Percentiles rank a stretch among this genome's conserved stretches.
Evolutionary conservation across 2,329 filamentous ascomycete genomes (phyloP).

Genomic region (Grosmannia penicillata): DNA sequence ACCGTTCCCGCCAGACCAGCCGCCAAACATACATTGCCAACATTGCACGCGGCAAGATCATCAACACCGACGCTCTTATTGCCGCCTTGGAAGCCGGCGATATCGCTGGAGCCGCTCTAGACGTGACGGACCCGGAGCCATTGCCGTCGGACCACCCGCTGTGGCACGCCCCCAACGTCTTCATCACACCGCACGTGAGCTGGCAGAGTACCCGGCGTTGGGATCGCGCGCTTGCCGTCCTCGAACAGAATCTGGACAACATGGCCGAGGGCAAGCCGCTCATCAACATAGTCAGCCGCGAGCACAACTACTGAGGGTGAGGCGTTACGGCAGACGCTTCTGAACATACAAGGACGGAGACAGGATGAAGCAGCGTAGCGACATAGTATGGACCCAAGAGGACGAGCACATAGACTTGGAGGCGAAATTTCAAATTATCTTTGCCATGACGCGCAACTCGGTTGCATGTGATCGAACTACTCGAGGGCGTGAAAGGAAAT

Average conservation of each 20-base stretch:
- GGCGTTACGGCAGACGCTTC: no score
- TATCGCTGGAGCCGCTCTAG: constrained; percentile 42
- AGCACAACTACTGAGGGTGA: constrained; percentile 7
- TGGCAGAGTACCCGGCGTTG: constrained; percentile 4
- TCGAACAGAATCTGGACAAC: constrained; percentile 6
- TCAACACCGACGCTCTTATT: constrained; percentile 29
- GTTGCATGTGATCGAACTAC: no score
- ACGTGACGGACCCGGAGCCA: constrained; percentile 55
- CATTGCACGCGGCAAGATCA: constrained; percentile 34
- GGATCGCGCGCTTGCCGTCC: constrained; percentile 3
- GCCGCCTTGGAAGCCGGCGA: constrained; percentile 25
- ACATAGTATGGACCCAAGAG: no score
- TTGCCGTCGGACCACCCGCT: constrained; percentile 42
- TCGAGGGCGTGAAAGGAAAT: constrained; percentile 1
- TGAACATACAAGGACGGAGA: no score
- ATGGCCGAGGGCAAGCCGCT: constrained; percentile 4
- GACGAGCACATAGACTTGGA: no score
- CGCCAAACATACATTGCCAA: constrained; percentile 38
- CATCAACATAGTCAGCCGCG: constrained; percentile 7
- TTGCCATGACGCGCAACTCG: no score
- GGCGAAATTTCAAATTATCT: no score
- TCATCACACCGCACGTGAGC: constrained; percentile 25
- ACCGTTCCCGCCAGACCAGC: neutral
- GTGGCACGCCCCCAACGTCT: constrained; percentile 45
- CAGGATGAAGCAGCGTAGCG: no score